Conservation (phyloP, 805 yeast species). For the Barnettozyma sp. region DNA sequence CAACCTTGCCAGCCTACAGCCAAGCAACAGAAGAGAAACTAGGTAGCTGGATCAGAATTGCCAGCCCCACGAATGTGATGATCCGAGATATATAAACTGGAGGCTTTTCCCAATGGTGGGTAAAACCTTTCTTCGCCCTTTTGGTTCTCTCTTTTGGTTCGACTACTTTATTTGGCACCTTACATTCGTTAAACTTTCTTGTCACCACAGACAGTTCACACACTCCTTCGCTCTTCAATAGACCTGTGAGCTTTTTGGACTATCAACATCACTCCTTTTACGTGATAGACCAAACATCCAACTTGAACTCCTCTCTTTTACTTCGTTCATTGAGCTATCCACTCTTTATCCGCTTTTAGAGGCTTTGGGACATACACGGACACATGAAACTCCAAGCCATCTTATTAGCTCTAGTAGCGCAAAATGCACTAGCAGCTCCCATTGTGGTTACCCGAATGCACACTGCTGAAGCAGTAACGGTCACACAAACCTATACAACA, state of each 20-base stretch:
- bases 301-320: constrained; percentile 2
- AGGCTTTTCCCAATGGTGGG: no score
- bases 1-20: no score
- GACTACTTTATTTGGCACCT: constrained; percentile 2
- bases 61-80: no score
- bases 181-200: not conserved
- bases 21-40: no score
- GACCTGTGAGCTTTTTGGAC: constrained; percentile 2
- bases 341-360: no score
- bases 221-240: no score
- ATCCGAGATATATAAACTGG: no score
- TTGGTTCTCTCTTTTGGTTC: not conserved
- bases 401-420: constrained; percentile 15
- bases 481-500: constrained; percentile 35
- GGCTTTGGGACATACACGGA: no score
- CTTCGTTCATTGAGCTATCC: constrained; percentile 1
- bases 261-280: constrained; percentile 2
- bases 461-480: constrained; percentile 49
- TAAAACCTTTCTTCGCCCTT: not conserved
- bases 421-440: constrained; percentile 30
- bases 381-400: constrained; percentile 10
- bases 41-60: no score
- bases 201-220: no score
- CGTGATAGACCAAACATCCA: not conserved
- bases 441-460: constrained; percentile 44